These are phyloP conservation scores for Trichoderma gamsii DNA, from an alignment of 495 filamentous ascomycete species.

Conservation along the genomic window DNA sequence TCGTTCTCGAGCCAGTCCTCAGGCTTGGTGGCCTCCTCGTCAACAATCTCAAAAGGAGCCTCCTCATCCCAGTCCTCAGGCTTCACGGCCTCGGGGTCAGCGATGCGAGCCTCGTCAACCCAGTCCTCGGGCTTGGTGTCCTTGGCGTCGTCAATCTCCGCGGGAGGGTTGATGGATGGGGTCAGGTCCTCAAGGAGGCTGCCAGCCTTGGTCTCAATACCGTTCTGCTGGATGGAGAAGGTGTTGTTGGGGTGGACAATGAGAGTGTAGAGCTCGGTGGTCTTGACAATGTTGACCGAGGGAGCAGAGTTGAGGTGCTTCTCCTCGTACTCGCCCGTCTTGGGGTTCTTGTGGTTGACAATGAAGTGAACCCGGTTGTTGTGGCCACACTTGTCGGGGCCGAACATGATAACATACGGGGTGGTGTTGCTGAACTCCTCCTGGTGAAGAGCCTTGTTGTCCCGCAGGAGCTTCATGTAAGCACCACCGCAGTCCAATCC, in stretches of 20 bases:
- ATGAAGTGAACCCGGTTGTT: slow-evolving; percentile 99
- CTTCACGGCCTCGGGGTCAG: slow-evolving; percentile 91
- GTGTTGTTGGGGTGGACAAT: slow-evolving; percentile 95
- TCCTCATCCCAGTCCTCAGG: slow-evolving; percentile 99
- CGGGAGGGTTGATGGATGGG: slow-evolving; percentile 86
- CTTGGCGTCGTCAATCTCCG: slow-evolving; percentile 95
- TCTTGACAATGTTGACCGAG: slow-evolving; percentile 80
- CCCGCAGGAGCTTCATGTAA: slow-evolving; percentile 97
- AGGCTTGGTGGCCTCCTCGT: slow-evolving; percentile 85
- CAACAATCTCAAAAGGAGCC: slow-evolving; percentile 89
- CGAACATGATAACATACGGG: slow-evolving; percentile 99
- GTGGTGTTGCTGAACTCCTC: slow-evolving; percentile 98
- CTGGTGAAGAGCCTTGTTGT: slow-evolving; percentile 92
- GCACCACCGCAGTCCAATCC: slow-evolving; percentile 97
- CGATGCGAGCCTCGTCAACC: slow-evolving; percentile 87
- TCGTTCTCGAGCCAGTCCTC: slow-evolving; percentile 97
- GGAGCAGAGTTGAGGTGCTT: slow-evolving; percentile 91
- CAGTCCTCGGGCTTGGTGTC: slow-evolving; percentile 93
- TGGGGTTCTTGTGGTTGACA: slow-evolving; percentile 99
- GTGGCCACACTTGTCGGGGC: slow-evolving; percentile 97
- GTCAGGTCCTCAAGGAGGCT: slow-evolving; percentile 91
- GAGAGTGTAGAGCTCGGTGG: slow-evolving; percentile 88
- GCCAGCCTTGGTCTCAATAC: slow-evolving; percentile 76
- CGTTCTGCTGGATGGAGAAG: slow-evolving; percentile 84
- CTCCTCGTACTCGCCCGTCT: slow-evolving; percentile 99